phyloP scores from a whole-genome alignment of 768 basidiomycete genomes.

The Paxillus ammoniavirescens region DNA sequence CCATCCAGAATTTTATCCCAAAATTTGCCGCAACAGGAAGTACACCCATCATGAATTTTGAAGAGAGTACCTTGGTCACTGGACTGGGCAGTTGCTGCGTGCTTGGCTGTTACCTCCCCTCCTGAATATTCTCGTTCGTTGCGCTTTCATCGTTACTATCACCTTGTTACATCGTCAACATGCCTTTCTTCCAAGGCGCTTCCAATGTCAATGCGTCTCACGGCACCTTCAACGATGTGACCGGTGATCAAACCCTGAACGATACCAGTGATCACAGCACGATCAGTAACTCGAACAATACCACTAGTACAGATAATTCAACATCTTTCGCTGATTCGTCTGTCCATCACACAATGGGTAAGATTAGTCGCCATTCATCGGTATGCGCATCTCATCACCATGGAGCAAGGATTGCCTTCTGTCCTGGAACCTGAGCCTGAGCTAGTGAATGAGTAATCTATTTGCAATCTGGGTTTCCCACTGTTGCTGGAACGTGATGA shows the following conservation, averaged over 20 bases:
- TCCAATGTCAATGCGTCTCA: slow-evolving; percentile 13
- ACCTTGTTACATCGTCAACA: background rate
- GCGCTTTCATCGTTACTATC: no score
- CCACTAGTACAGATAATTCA: slow-evolving; percentile 13
- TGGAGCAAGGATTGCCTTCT: background rate
- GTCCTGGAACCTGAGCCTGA: slow-evolving; percentile 4
- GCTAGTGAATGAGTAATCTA: background rate
- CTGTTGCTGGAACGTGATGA: background rate
- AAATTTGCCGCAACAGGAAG: no score
- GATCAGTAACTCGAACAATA: slow-evolving; percentile 16
- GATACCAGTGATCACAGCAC: slow-evolving; percentile 19
- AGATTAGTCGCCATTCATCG: background rate
- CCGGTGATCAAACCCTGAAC: slow-evolving; percentile 15
- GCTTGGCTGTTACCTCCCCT: no score
- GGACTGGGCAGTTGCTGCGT: no score
- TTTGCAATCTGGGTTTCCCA: background rate
- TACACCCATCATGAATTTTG: no score
- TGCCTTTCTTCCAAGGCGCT: slow-evolving; percentile 27
- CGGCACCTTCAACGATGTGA: slow-evolving; percentile 20
- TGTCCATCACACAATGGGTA: slow-evolving; percentile 24
- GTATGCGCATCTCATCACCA: background rate
- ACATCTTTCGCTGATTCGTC: slow-evolving; percentile 19
- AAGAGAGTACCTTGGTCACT: no score
- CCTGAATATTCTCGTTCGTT: no score
- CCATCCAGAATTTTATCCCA: no score